phyloP scores from a whole-genome alignment of 345 rosid species.

The Populus nigra region DNA sequence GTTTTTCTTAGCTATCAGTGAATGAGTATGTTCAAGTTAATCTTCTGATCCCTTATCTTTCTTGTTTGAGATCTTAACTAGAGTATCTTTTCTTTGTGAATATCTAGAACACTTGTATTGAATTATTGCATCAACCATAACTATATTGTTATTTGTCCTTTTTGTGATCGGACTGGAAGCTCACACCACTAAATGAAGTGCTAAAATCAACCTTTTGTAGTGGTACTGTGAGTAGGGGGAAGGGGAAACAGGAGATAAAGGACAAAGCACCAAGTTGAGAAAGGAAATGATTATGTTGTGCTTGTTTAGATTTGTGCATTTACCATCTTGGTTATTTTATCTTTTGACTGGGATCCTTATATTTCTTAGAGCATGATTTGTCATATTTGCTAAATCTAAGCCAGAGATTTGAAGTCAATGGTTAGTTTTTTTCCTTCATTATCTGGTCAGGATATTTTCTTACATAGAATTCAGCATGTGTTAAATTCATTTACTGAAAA shows the following conservation, averaged over 20 bases:
- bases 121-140: too few relatives aligned
- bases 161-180: not conserved
- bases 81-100: not conserved
- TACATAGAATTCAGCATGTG: too few relatives aligned
- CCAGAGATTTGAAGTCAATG: too few relatives aligned
- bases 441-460: too few relatives aligned
- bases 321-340: too few relatives aligned
- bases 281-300: not conserved
- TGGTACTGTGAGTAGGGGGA: not conserved
- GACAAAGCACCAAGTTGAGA: not conserved
- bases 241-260: not conserved
- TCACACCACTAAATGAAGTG: too few relatives aligned
- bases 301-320: too few relatives aligned
- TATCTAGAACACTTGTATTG: not conserved
- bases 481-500: too few relatives aligned
- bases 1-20: not conserved
- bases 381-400: too few relatives aligned
- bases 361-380: too few relatives aligned
- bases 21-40: not conserved
- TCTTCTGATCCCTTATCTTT: not conserved
- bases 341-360: too few relatives aligned
- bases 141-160: not conserved
- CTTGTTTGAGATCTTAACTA: not conserved
- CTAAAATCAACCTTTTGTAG: not conserved
- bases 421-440: too few relatives aligned